Percentiles rank a stretch among this genome's conserved stretches.
phyloP scores from a whole-genome alignment of 805 yeast genomes.

The Yarrowia sp. region DNA sequence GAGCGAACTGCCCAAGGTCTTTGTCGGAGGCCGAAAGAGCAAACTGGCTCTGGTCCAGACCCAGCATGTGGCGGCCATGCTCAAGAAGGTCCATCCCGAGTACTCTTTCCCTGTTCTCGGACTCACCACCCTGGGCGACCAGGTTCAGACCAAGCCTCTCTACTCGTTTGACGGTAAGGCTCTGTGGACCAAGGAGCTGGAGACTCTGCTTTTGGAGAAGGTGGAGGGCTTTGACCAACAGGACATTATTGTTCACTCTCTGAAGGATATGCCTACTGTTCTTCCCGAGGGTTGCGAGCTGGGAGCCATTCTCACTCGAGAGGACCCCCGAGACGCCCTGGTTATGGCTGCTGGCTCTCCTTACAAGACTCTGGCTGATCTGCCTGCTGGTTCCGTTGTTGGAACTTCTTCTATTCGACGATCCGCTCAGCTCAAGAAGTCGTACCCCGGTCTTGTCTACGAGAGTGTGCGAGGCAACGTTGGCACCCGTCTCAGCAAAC shows the following conservation, averaged over 20 bases:
- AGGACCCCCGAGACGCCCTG: slow-evolving; percentile 91
- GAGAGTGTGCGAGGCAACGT: slow-evolving; percentile 84
- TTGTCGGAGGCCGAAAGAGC: slow-evolving; percentile 87
- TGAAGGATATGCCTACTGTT: slow-evolving; percentile 87
- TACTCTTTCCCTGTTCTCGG: slow-evolving; percentile 74
- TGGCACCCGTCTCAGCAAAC: slow-evolving; percentile 74
- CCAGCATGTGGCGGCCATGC: slow-evolving; percentile 62
- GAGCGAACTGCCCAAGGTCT: slow-evolving; percentile 30
- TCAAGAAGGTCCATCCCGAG: slow-evolving; percentile 61
- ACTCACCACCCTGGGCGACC: slow-evolving; percentile 85
- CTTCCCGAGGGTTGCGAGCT: slow-evolving; percentile 86
- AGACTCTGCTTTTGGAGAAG: slow-evolving; percentile 61
- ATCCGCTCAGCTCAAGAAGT: slow-evolving; percentile 81
- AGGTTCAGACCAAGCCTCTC: slow-evolving; percentile 76
- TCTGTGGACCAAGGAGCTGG: slow-evolving; percentile 94
- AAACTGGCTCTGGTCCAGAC: slow-evolving; percentile 84
- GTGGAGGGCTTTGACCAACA: slow-evolving; percentile 60
- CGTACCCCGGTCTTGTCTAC: slow-evolving; percentile 72
- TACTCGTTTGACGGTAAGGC: slow-evolving; percentile 96
- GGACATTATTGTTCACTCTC: slow-evolving; percentile 89
- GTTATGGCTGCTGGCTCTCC: slow-evolving; percentile 67
- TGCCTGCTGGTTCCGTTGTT: slow-evolving; percentile 82
- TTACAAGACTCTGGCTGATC: slow-evolving; percentile 62
- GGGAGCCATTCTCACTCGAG: slow-evolving; percentile 82
- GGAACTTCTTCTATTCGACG: slow-evolving; percentile 95